Conservation (phyloP, 31 red algal species). For the Bonnemaisonia californica region DNA sequence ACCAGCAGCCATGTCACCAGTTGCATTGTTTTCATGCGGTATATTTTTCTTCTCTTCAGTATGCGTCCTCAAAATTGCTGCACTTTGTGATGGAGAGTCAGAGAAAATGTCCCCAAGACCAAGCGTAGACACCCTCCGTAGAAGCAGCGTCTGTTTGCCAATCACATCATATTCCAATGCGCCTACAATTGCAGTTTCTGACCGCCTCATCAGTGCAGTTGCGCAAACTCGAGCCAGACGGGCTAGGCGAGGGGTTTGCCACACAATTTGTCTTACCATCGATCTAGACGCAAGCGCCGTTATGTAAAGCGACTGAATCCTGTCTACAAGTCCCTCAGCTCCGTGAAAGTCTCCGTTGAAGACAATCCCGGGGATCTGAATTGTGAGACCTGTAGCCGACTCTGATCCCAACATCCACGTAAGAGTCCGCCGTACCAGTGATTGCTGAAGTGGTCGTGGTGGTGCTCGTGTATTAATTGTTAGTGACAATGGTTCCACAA, state of each 20-base stretch:
- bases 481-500: conserved; percentile 7
- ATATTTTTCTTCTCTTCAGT: no score
- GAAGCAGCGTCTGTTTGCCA: background rate
- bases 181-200: background rate
- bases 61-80: no score
- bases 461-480: conserved; percentile 15
- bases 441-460: background rate
- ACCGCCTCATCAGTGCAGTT: background rate
- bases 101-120: background rate
- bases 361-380: conserved; percentile 6
- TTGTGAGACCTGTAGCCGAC: background rate
- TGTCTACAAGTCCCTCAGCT: background rate
- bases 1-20: no score
- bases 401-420: conserved; percentile 30
- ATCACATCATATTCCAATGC: background rate
- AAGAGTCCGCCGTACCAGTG: background rate
- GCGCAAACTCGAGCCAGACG: conserved; percentile 20
- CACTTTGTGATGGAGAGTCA: no score
- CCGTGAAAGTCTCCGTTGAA: conserved; percentile 23
- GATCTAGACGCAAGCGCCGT: background rate
- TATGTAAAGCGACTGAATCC: background rate
- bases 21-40: no score
- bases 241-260: background rate
- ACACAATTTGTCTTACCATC: conserved; percentile 13
- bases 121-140: background rate